Percentiles rank a stretch among this genome's conserved stretches.
These are phyloP conservation scores for Craterostigma plantagineum DNA, from an alignment of 257 asterid species.

Conservation along the genomic window DNA sequence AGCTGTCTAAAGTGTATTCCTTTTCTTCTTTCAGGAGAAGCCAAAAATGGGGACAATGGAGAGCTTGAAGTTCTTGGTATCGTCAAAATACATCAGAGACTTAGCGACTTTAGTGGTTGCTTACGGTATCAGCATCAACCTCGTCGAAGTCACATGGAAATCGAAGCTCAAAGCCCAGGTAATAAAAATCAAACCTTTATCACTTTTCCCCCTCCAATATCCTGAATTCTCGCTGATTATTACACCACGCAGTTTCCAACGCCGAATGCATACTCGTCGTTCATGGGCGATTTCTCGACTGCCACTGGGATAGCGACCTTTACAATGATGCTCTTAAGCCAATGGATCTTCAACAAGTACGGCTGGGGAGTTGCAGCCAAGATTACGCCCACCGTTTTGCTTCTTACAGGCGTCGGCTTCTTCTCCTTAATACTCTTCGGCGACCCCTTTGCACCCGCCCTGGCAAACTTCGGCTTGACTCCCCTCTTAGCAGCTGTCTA, in stretches of 20 bases:
- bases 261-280: conserved; percentile 88
- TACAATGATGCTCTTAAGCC: conserved; percentile 91
- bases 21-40: conserved; percentile 36
- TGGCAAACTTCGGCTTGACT: conserved; percentile 67
- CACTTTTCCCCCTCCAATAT: too few species aligned
- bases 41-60: conserved; percentile 93
- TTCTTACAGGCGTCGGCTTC: conserved; percentile 83
- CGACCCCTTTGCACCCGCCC: conserved; percentile 63
- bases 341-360: conserved; percentile 74
- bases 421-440: conserved; percentile 82
- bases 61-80: conserved; percentile 81
- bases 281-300: conserved; percentile 96
- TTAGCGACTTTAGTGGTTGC: conserved; percentile 96
- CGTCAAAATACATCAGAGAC: conserved; percentile 75
- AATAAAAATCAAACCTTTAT: conserved; percentile 2
- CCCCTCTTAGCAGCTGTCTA: conserved; percentile 96
- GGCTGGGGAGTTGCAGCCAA: conserved; percentile 98
- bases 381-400: conserved; percentile 86
- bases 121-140: conserved; percentile 91
- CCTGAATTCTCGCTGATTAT: neutral
- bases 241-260: conserved; percentile 59
- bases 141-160: conserved; percentile 98
- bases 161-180: conserved; percentile 99
- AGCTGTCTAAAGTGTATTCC: neutral
- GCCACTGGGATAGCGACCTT: conserved; percentile 94